Base-by-base conservation (phyloP, 2,329 filamentous ascomycete genomes). In the Beauveria sp. region DNA sequence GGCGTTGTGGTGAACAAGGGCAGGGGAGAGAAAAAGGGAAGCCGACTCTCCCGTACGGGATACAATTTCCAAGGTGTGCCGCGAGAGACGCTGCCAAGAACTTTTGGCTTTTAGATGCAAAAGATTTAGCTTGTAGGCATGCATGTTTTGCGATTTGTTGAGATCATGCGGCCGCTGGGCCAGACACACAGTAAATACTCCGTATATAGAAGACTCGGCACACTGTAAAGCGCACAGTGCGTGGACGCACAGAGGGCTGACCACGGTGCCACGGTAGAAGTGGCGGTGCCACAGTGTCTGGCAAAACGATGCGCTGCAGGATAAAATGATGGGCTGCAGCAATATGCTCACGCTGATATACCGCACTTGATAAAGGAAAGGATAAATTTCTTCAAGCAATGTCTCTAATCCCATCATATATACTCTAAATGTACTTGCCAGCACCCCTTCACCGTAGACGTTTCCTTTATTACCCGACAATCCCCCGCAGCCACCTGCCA, bases 401-500 rank as follows among this genome's bases (percentile, higher is more conserved):
- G 34, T 16, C 34, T 38, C 5, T 38, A 6, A 38, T 2, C 12
- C 12, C 12, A 16, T 38, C 5, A 1, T 38, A 12, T 5, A 16
- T 5, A 38, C 14, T 6, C 34, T 34, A n/a, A 28, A 50, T 18
- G 24, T 26, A 22, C 20, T 28, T 3, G 14, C 22, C 14, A n/a
- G 47, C 24, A 26, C 18, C 18, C 22, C 6, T n/a, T 26, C 47
- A n/a, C n/a, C 12, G 24, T n/a, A 14, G 6, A 16, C 18, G 34
- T 16, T 22, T 46, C 26, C 14, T 38, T 38, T 38, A 55, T 60
- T 61, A 61, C 22, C 60, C 60, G 60, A 57, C 16, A 45, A 61
- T 61, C 26, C 53, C 46, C 60, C 60, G 60, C 46, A 61, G 59
- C 59, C 59, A 61, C 59, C 40, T 47, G 45, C 45, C 58, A 54